Conservation (phyloP, 306 rosid genomes). For the Lathyrus tuberosus region DNA sequence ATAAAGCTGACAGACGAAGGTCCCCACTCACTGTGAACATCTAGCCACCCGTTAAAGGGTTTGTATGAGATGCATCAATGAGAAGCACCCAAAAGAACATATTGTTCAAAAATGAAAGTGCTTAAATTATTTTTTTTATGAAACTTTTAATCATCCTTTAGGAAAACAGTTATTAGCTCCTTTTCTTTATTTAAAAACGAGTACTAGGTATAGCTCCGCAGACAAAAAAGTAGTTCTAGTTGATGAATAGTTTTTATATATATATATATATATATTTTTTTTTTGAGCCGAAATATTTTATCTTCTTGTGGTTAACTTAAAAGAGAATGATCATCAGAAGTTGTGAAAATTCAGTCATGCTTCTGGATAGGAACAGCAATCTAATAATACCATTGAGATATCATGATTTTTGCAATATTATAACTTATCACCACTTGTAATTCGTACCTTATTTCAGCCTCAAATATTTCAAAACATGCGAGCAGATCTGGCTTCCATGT, state of each 20-base stretch:
- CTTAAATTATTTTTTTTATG: constrained; percentile 18
- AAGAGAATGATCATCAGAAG: constrained; percentile 6
- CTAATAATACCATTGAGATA: constrained; percentile 7
- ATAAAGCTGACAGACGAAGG: constrained; percentile 16
- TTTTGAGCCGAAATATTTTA: constrained; percentile 13
- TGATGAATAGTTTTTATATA: too few relatives aligned
- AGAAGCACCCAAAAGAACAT: constrained; percentile 21
- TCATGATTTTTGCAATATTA: too few relatives aligned
- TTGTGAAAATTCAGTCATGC: constrained; percentile 11
- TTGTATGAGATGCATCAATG: constrained; percentile 16
- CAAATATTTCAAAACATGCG: constrained; percentile 79
- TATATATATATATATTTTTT: too few relatives aligned
- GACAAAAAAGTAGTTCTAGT: constrained; percentile 5
- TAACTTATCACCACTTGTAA: too few relatives aligned
- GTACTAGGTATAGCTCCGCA: constrained; percentile 6
- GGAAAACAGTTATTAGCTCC: constrained; percentile 20
- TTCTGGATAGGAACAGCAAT: constrained; percentile 36
- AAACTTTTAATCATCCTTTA: constrained; percentile 1
- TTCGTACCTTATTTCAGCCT: constrained; percentile 66
- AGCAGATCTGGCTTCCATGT: constrained; percentile 91
- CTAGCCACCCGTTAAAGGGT: constrained; percentile 11
- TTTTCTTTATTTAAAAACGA: constrained; percentile 16
- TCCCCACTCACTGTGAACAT: constrained; percentile 13
- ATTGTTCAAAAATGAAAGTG: constrained; percentile 6
- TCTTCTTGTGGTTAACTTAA: constrained; percentile 17